Evolutionary conservation across 305 asterid species (phyloP).

Genomic region (Solanum hybrid): DNA sequence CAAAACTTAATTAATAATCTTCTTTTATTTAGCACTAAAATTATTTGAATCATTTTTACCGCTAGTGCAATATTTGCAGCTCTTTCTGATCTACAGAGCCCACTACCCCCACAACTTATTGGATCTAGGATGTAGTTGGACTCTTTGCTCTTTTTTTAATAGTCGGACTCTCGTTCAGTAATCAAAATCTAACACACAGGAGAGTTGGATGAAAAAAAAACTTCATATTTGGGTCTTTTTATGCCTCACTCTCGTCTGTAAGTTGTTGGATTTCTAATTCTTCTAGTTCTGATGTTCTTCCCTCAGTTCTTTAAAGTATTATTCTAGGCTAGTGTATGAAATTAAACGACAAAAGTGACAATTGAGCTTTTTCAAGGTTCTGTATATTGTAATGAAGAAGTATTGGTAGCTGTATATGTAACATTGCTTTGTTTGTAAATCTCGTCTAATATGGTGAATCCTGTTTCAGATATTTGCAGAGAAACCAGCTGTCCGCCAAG

Average conservation of each 20-base stretch:
- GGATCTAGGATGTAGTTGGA: neutral
- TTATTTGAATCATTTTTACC: neutral
- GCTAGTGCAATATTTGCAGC: neutral
- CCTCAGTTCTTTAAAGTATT: neutral
- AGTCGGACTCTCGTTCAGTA: neutral
- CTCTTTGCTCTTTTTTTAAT: neutral
- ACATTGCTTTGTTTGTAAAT: neutral
- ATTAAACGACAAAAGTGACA: neutral
- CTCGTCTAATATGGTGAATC: neutral
- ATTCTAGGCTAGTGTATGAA: neutral
- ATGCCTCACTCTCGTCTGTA: neutral
- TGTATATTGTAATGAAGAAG: neutral
- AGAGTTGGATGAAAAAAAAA: neutral
- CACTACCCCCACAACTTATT: neutral
- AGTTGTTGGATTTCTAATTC: neutral
- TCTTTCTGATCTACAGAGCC: neutral
- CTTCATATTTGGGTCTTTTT: neutral
- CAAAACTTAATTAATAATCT: neutral
- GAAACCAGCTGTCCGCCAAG: slow-evolving; percentile 97
- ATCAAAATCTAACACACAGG: neutral
- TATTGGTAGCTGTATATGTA: neutral
- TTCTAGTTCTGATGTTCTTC: neutral
- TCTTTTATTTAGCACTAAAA: neutral
- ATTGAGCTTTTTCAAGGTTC: neutral
- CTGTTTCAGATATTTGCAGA: slow-evolving; percentile 85